Conservation (phyloP, 2,329 filamentous ascomycete species). For the Nemania serpens region DNA sequence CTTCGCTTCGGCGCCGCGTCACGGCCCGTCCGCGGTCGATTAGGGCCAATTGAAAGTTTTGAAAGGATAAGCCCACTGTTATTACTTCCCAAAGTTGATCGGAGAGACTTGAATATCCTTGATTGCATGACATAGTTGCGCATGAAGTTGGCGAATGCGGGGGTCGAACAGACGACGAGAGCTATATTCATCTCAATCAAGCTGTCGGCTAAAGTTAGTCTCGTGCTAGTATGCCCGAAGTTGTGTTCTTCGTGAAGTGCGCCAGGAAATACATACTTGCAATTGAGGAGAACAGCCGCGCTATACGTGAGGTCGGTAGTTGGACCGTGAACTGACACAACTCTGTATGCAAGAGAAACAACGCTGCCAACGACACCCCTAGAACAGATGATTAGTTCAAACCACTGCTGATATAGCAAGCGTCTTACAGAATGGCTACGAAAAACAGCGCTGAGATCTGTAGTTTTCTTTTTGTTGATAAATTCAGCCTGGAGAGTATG, state of each 20-base stretch:
- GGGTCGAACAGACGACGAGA: neutral
- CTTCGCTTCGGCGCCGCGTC: neutral
- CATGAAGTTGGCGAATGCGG: neutral
- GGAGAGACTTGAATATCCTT: neutral
- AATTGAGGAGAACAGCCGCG: neutral
- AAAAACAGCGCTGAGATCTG: neutral
- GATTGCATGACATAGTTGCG: neutral
- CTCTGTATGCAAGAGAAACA: neutral
- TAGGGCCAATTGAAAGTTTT: neutral
- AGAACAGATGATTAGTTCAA: neutral
- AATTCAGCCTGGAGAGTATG: neutral
- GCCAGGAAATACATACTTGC: neutral
- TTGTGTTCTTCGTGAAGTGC: neutral
- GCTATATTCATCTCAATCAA: neutral
- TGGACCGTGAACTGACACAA: neutral
- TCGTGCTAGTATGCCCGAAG: neutral
- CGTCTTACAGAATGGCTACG: neutral
- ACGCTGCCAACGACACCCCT: slow-evolving; percentile 1
- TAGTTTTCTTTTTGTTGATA: neutral
- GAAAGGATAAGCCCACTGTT: neutral
- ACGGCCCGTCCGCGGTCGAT: neutral
- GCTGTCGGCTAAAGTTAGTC: neutral
- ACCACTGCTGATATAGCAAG: neutral
- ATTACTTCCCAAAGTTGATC: neutral
- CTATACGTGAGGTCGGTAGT: neutral